Evolutionary conservation across 2,329 filamentous ascomycete genomes (phyloP).

Genomic region (Davidsoniella eucalypti): DNA sequence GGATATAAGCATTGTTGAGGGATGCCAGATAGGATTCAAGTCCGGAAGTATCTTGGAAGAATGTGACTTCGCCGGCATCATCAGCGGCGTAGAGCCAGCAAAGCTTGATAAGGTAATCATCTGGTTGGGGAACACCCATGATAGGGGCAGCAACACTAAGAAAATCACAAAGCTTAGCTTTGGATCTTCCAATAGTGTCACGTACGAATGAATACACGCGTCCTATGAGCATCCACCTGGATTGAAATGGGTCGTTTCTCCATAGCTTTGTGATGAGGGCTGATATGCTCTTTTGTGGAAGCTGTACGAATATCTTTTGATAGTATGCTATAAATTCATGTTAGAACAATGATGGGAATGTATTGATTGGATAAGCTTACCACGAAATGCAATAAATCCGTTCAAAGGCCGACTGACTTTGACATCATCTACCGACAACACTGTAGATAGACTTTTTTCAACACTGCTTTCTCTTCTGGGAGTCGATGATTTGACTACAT

Average conservation of each 20-base stretch:
- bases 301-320: constrained; percentile 26
- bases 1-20: not conserved
- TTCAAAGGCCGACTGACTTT: constrained; percentile 14
- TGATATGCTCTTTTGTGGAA: constrained; percentile 36
- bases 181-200: constrained; percentile 30
- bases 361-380: constrained; percentile 13
- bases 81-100: constrained; percentile 23
- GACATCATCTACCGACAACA: not conserved
- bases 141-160: constrained; percentile 27
- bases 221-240: constrained; percentile 35
- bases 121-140: constrained; percentile 30
- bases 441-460: not conserved
- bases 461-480: too few species aligned
- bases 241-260: constrained; percentile 32
- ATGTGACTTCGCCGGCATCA: not conserved
- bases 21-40: not conserved
- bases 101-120: constrained; percentile 27
- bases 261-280: constrained; percentile 31
- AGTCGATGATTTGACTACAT: not conserved
- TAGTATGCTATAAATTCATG: constrained; percentile 25
- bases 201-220: constrained; percentile 38
- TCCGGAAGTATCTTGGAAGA: constrained; percentile 2
- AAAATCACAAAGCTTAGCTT: constrained; percentile 31
- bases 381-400: constrained; percentile 21
- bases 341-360: not conserved